These are phyloP conservation scores for Suhomyces bolitotheri DNA, from an alignment of 1,139 yeast species.

Conservation along the genomic window DNA sequence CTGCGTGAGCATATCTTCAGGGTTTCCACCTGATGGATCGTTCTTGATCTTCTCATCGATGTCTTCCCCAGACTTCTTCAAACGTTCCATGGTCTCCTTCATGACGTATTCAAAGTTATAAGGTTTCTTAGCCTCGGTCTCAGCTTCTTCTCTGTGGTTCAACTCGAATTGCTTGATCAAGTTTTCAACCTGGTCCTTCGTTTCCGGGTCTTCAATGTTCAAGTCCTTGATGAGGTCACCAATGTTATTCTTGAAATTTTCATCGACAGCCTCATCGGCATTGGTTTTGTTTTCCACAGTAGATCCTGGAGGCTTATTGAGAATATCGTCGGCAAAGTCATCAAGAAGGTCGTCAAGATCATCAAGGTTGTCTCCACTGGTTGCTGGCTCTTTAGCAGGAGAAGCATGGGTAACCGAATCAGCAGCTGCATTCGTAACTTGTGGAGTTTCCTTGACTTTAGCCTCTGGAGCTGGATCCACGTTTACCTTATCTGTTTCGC, in stretches of 20 bases:
- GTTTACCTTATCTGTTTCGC: constrained; percentile 2
- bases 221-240: constrained; percentile 60
- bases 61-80: constrained; percentile 66
- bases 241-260: constrained; percentile 52
- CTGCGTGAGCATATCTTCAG: constrained; percentile 62
- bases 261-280: constrained; percentile 27
- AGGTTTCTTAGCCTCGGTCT: constrained; percentile 34
- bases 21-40: constrained; percentile 46
- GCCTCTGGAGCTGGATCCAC: neutral
- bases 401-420: neutral
- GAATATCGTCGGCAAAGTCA: constrained; percentile 75
- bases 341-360: constrained; percentile 75
- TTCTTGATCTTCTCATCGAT: constrained; percentile 63
- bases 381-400: constrained; percentile 1
- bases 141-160: constrained; percentile 36
- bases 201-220: constrained; percentile 57
- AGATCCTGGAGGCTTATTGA: constrained; percentile 63
- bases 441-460: neutral
- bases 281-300: constrained; percentile 21
- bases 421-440: neutral
- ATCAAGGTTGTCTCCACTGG: constrained; percentile 59
- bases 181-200: constrained; percentile 55
- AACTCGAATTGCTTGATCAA: constrained; percentile 48
- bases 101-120: constrained; percentile 72
- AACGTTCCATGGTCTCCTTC: constrained; percentile 76